phyloP scores from a whole-genome alignment of 1,284 basidiomycete species.

The Tetrapyrgos nigripes region DNA sequence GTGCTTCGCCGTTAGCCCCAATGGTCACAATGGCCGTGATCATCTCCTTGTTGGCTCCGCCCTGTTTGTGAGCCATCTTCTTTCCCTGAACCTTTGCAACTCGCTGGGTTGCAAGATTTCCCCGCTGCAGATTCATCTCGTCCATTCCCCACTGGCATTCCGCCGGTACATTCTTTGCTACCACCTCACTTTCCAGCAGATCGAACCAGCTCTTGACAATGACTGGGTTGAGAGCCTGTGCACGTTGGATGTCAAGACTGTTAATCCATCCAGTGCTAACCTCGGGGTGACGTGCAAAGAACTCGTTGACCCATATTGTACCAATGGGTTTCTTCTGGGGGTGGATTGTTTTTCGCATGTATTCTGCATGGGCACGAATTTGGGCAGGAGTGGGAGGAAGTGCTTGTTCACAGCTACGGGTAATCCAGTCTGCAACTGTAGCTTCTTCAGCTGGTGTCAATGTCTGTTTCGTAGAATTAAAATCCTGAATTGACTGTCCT shows the following conservation, averaged over 20 bases:
- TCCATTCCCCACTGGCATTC: conserved; percentile 27
- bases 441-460: too few relatives aligned
- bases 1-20: conserved; percentile 35
- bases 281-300: not conserved
- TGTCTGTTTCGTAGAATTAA: too few relatives aligned
- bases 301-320: not conserved
- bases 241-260: conserved; percentile 21
- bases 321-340: not conserved
- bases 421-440: conserved; percentile 9
- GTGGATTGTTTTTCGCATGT: not conserved
- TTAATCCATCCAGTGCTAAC: conserved; percentile 21
- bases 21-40: conserved; percentile 40
- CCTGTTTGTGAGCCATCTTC: conserved; percentile 30
- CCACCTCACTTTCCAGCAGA: conserved; percentile 19
- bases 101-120: conserved; percentile 17
- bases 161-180: conserved; percentile 15
- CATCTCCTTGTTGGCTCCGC: conserved; percentile 33
- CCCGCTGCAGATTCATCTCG: conserved; percentile 22
- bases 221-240: conserved; percentile 20
- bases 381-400: not conserved
- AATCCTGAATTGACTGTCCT: too few relatives aligned
- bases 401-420: not conserved
- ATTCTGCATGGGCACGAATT: conserved; percentile 2
- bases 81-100: conserved; percentile 22
- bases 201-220: conserved; percentile 24